Conservation (phyloP, 768 basidiomycete species). For the Kondoa malvinella region DNA sequence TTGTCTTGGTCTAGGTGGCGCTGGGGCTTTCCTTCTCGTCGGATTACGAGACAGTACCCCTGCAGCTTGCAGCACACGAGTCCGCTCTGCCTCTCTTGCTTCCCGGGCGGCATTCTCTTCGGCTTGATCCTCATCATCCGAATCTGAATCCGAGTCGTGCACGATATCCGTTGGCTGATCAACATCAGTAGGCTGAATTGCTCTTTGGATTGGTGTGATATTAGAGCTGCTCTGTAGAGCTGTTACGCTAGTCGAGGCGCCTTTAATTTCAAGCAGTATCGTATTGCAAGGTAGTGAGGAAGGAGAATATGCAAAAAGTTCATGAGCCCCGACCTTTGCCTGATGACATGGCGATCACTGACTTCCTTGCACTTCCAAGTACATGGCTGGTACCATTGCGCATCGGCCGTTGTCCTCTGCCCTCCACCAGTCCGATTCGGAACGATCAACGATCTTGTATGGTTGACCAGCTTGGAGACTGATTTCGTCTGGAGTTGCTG, state of each 20-base stretch:
- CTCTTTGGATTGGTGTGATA: too few species aligned
- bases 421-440: conserved; percentile 91
- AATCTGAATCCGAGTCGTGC: conserved; percentile 1
- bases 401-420: conserved; percentile 69
- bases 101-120: conserved; percentile 20
- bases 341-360: conserved; percentile 39
- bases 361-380: conserved; percentile 81
- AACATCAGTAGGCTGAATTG: too few species aligned
- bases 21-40: conserved; percentile 7
- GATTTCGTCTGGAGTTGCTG: conserved; percentile 59
- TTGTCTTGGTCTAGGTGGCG: conserved; percentile 2
- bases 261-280: neutral
- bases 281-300: conserved; percentile 8
- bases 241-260: neutral
- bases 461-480: conserved; percentile 64
- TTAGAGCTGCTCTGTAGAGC: neutral
- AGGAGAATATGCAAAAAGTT: conserved; percentile 39
- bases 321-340: conserved; percentile 46
- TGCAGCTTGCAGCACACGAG: conserved; percentile 69
- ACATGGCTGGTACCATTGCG: conserved; percentile 79
- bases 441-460: conserved; percentile 60
- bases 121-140: conserved; percentile 11
- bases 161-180: too few species aligned
- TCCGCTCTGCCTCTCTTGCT: conserved; percentile 51
- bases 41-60: conserved; percentile 40